These are phyloP conservation scores for Hibiscus mutabilis DNA, from an alignment of 345 rosid species.

Conservation along the genomic window DNA sequence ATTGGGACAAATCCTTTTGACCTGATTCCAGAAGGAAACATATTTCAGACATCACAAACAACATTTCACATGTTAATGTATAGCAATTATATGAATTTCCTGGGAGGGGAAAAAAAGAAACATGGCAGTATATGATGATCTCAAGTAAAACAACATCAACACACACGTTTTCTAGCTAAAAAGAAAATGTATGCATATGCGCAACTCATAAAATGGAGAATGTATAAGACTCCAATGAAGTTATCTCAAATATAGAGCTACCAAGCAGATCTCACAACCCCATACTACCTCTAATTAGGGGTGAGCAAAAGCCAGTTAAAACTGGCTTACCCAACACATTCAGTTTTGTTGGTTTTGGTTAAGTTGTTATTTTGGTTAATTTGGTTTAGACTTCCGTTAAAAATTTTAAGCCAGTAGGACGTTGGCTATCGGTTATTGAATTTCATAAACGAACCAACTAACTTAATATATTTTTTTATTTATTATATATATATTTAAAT, in stretches of 20 bases:
- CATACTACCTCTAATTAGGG: background rate
- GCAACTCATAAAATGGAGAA: background rate
- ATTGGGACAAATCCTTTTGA: slow-evolving; percentile 78
- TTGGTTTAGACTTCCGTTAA: too few relatives aligned
- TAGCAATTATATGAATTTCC: background rate
- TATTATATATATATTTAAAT: too few relatives aligned
- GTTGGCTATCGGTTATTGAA: too few relatives aligned
- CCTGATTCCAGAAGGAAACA: slow-evolving; percentile 31
- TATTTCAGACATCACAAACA: background rate
- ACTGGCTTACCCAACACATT: too few relatives aligned
- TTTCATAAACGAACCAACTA: too few relatives aligned
- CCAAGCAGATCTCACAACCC: background rate
- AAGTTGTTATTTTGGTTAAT: too few relatives aligned
- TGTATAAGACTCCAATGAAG: background rate
- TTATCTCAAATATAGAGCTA: background rate
- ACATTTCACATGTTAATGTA: background rate
- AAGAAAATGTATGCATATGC: background rate
- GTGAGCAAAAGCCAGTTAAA: too few relatives aligned
- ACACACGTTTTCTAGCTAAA: background rate
- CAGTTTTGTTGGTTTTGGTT: too few relatives aligned
- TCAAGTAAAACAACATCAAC: background rate
- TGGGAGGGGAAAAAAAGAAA: background rate
- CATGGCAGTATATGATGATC: background rate
- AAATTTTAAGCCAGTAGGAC: too few relatives aligned
- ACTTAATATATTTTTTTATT: too few relatives aligned